Base-by-base conservation (phyloP, 495 filamentous ascomycete genomes). In the Peziza echinospora region DNA sequence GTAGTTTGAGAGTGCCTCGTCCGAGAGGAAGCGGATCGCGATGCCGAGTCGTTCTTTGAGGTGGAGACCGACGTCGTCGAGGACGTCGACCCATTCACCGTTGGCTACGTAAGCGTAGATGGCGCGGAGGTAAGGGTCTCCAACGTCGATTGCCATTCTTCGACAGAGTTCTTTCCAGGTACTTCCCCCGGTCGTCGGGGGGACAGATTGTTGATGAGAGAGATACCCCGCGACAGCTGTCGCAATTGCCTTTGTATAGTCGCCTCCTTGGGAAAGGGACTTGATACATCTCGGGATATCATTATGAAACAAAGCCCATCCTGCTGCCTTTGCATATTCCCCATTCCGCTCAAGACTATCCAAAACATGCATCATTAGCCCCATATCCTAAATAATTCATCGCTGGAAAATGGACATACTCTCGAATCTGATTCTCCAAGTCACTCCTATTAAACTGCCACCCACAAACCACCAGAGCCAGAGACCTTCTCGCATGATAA, bases 41-140 rank as follows among this genome's bases (percentile, higher is more conserved):
- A 94, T 77, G 23, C 79, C 82, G 28, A 91, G 70, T 10, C 91
- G 82, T 51, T 93, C 83, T 37, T 73, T 73, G 11, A 96, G 70
- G 0, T 89, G 84, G 0, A 97, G 70, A 24, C 84, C 83, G 3
- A 69, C 67, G 58, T 94, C 85, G 44, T 82, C 71, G 47, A 82
- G 73, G 19, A 96, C 83, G 9, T 73, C 73, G 23, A 73, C 66
- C 89, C 89, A 96, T 58, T 91, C 73, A 6, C 84, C 84, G 21
- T 80, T 84, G 43, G 82, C 77, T 44, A 94, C 84, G 45, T 84
- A 76, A n/a, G 82, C 77, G n/a, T 93, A 80, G 46, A 97, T 79
- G 0, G 86, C 85, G 44, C 85, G 76, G 8, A 89, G 72, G 56
- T 93, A 94, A 0, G 85, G 83, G 53, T 97, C 89, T 0, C 70